A percentile compares a stretch with the other conserved stretches of the same genome.
phyloP scores from a whole-genome alignment of 306 rosid genomes.

The Amphicarpaea edgeworthii region DNA sequence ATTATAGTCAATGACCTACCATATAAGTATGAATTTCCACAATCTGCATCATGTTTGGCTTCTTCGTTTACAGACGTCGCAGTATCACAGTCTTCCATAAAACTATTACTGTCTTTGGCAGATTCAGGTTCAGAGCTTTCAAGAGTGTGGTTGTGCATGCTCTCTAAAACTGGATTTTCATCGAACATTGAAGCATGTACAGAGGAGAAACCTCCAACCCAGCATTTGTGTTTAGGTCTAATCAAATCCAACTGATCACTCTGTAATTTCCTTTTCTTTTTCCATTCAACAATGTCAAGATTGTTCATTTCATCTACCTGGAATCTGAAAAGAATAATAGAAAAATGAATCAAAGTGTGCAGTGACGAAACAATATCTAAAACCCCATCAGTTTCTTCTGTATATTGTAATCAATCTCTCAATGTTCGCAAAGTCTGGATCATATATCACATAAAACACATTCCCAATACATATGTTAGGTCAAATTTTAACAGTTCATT shows the following conservation, averaged over 20 bases:
- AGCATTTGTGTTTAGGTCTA: slow-evolving; percentile 65
- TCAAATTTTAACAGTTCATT: slow-evolving; percentile 3
- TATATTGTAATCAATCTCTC: neutral
- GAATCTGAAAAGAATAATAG: slow-evolving; percentile 46
- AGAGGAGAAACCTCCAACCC: slow-evolving; percentile 49
- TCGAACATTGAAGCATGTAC: slow-evolving; percentile 45
- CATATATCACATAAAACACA: neutral
- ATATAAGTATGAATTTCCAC: slow-evolving; percentile 36
- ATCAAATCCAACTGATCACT: slow-evolving; percentile 66
- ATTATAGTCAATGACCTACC: slow-evolving; percentile 37
- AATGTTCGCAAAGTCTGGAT: neutral
- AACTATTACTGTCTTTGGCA: slow-evolving; percentile 67
- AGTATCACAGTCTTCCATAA: slow-evolving; percentile 56
- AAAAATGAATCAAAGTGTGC: neutral
- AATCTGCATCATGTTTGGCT: slow-evolving; percentile 50
- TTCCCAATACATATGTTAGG: too few species aligned
- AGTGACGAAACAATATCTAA: neutral
- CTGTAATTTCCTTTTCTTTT: slow-evolving; percentile 76
- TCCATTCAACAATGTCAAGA: slow-evolving; percentile 43
- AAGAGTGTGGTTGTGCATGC: slow-evolving; percentile 8
- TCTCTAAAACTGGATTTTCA: slow-evolving; percentile 46
- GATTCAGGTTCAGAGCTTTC: slow-evolving; percentile 54
- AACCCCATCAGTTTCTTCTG: neutral
- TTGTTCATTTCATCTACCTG: slow-evolving; percentile 40
- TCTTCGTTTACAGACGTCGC: slow-evolving; percentile 58